Conservation (phyloP, 371 early-diverging fungal species). For the Funneliformis caledonium region DNA sequence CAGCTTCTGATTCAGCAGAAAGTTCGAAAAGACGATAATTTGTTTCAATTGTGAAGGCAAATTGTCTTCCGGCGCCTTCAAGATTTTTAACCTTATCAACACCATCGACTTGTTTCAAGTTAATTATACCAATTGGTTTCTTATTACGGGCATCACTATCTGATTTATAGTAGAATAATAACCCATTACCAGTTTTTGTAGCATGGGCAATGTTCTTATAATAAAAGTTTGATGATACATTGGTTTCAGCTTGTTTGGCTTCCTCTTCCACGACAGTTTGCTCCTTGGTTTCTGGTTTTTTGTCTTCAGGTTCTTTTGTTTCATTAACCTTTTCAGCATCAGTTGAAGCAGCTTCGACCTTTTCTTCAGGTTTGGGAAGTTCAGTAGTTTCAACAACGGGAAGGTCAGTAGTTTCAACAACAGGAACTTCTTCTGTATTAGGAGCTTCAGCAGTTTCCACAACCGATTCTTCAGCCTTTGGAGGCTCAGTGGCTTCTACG, state of each 20-base stretch:
- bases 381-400: background rate
- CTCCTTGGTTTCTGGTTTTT: slow-evolving; percentile 11
- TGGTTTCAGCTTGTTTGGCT: slow-evolving; percentile 45
- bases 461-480: no score
- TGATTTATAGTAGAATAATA: slow-evolving; percentile 52
- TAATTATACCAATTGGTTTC: slow-evolving; percentile 51
- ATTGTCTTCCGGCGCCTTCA: slow-evolving; percentile 42
- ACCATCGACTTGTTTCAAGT: slow-evolving; percentile 49
- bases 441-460: background rate
- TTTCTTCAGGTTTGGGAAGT: background rate
- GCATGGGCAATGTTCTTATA: slow-evolving; percentile 52
- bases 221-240: slow-evolving; percentile 42
- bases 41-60: slow-evolving; percentile 49
- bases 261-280: slow-evolving; percentile 15
- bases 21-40: slow-evolving; percentile 48
- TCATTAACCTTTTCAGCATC: background rate
- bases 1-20: slow-evolving; percentile 46
- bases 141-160: slow-evolving; percentile 45
- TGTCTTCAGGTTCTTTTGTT: background rate
- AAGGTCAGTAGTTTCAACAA: background rate
- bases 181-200: slow-evolving; percentile 49
- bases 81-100: slow-evolving; percentile 11
- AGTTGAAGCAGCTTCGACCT: background rate
- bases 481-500: background rate
- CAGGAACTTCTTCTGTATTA: background rate